Evolutionary conservation across 208 protist genomes (phyloP), one percentile per base, ranked within the genome.

Genomic region (Leishmania amazonensis): DNA sequence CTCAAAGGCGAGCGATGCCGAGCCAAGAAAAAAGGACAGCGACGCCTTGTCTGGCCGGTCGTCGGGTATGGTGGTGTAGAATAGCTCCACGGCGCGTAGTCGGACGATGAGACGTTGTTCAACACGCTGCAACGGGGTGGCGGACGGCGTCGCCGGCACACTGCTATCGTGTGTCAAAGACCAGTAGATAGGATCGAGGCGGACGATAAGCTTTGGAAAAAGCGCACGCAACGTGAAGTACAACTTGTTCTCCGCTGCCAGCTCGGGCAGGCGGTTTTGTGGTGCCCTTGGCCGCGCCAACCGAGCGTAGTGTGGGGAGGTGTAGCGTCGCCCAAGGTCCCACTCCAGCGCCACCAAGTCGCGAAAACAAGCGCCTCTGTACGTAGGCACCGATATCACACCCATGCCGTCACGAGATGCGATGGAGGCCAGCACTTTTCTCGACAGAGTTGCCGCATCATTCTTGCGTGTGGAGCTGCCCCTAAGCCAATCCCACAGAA

Each of bases 21-120:
- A 91, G 28, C 79, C 78, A 40, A 96, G 80, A 53, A 87, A 85
- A 68, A 95, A 84, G 8, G 81, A 89, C 42, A 88, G 86, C 17
- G 86, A 84, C 15, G 89, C 78, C 42, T 53, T 73, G 70, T 93
- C 85, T 13, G 78, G 57, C 4, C 79, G 62, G 15, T 79, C 78
- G 49, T 83, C 79, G 8, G 83, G 64, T 7, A 83, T 76, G 38
- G 83, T 86, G 24, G 83, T 86, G 74, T 72, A 82, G 57, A 82
- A 82, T 0, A 83, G 65, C 35, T 86, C 83, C 11, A 83, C 5
- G 1, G 78, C 49, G 49, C 67, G 75, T 0, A 83, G 73, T 19
- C 47, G 83, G 28, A 64, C 42, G 11, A 72, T 73, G 3, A 86
- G 54, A 8, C 79, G 73, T 67, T 86, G 83, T 35, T 19, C 8